A percentile compares a stretch with the other conserved stretches of the same genome.
Conservation (phyloP, 257 asterid genomes). For the Leonotis leonurus region DNA sequence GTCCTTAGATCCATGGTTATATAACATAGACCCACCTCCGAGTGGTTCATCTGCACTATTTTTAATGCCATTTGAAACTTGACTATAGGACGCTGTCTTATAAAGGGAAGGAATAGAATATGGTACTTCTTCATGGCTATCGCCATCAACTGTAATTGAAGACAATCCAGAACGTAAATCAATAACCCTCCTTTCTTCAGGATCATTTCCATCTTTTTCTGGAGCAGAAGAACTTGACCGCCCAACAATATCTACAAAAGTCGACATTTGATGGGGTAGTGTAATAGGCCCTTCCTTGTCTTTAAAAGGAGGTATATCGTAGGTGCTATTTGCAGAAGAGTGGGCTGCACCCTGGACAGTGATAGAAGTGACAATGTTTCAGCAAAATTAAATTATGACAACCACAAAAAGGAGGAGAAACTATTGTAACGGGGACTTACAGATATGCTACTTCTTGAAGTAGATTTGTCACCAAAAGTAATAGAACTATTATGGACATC, state of each 20-base stretch:
- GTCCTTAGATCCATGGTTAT: slow-evolving; percentile 36
- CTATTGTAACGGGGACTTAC: slow-evolving; percentile 35
- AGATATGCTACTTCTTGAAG: slow-evolving; percentile 31
- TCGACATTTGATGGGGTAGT: slow-evolving; percentile 43
- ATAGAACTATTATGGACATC: slow-evolving; percentile 32
- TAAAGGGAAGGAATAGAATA: slow-evolving; percentile 19
- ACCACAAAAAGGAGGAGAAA: not conserved
- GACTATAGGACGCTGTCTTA: slow-evolving; percentile 10
- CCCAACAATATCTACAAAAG: slow-evolving; percentile 86
- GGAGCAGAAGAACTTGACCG: slow-evolving; percentile 41
- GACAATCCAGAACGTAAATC: slow-evolving; percentile 26
- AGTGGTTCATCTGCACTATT: slow-evolving; percentile 23
- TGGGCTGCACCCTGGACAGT: slow-evolving; percentile 38
- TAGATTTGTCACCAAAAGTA: slow-evolving; percentile 36
- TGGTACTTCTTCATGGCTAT: slow-evolving; percentile 13
- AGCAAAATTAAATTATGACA: not conserved
- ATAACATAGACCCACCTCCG: slow-evolving; percentile 32
- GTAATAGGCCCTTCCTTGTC: slow-evolving; percentile 44
- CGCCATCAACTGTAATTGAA: slow-evolving; percentile 22
- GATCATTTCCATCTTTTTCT: slow-evolving; percentile 43
- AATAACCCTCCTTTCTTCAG: slow-evolving; percentile 26
- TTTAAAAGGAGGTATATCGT: slow-evolving; percentile 27
- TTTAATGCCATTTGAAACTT: slow-evolving; percentile 6
- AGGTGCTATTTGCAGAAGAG: slow-evolving; percentile 30
- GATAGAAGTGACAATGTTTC: slow-evolving; percentile 7